These are phyloP conservation scores for Neocatenulostroma microsporum DNA, from an alignment of 2,329 filamentous ascomycete genomes.

Conservation along the genomic window DNA sequence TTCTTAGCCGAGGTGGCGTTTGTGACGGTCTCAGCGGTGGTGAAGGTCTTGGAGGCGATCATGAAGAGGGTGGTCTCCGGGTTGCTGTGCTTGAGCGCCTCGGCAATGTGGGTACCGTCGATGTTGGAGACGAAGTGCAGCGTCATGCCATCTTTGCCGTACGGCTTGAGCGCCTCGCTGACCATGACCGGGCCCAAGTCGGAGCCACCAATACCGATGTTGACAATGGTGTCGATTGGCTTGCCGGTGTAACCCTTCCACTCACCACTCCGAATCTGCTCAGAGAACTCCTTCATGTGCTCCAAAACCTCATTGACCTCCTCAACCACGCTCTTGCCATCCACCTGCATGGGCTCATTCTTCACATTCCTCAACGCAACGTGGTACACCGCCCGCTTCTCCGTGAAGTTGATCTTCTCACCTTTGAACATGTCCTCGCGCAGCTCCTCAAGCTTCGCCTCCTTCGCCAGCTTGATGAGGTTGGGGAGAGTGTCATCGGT, in stretches of 20 bases:
- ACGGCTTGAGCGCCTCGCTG: slow-evolving; percentile 92
- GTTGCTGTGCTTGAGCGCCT: slow-evolving; percentile 80
- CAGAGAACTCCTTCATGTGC: slow-evolving; percentile 98
- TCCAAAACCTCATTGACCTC: slow-evolving; percentile 84
- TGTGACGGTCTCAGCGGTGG: slow-evolving; percentile 91
- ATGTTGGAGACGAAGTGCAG: slow-evolving; percentile 99
- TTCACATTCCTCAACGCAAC: slow-evolving; percentile 83
- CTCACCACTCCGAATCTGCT: slow-evolving; percentile 85
- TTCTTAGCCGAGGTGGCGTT: slow-evolving; percentile 96
- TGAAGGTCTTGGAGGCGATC: slow-evolving; percentile 98
- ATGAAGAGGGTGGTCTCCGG: slow-evolving; percentile 99
- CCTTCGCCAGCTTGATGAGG: slow-evolving; percentile 80
- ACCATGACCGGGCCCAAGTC: slow-evolving; percentile 99
- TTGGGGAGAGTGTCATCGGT: slow-evolving; percentile 85
- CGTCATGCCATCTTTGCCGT: slow-evolving; percentile 75
- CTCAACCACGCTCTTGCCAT: slow-evolving; percentile 88
- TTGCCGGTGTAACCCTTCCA: slow-evolving; percentile 98
- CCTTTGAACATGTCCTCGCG: slow-evolving; percentile 96
- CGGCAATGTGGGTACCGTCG: slow-evolving; percentile 94
- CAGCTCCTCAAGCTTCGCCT: slow-evolving; percentile 85
- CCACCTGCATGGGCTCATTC: slow-evolving; percentile 73
- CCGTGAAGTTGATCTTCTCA: slow-evolving; percentile 99
- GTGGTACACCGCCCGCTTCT: slow-evolving; percentile 93
- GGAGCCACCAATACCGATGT: slow-evolving; percentile 95
- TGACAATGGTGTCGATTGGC: slow-evolving; percentile 93